phyloP scores from a whole-genome alignment of 2,329 filamentous ascomycete genomes.

The Chaetomium sp. region DNA sequence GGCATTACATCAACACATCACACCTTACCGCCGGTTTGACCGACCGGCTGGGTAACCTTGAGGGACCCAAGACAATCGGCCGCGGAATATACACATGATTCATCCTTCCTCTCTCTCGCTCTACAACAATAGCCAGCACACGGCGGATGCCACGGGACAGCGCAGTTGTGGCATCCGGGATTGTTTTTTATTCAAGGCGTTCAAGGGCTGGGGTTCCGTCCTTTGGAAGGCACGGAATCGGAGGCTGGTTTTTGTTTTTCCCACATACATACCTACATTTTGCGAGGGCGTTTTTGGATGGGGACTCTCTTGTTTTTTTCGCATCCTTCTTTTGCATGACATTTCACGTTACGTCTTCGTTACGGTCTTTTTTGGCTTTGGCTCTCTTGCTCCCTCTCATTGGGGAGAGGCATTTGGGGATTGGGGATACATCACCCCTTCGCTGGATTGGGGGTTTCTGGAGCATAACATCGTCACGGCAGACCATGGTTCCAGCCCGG shows the following conservation, averaged over 20 bases:
- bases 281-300: conserved; percentile 5
- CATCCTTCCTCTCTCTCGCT: background rate
- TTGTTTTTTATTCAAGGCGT: conserved; percentile 9
- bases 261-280: background rate
- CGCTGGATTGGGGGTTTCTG: background rate
- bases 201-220: conserved; percentile 13
- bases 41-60: background rate
- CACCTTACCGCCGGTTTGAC: too few relatives aligned
- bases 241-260: conserved; percentile 7
- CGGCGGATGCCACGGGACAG: conserved; percentile 12
- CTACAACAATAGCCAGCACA: conserved; percentile 1
- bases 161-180: conserved; percentile 4
- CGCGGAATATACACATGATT: background rate
- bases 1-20: background rate
- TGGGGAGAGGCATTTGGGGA: background rate
- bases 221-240: background rate
- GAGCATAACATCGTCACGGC: conserved; percentile 11
- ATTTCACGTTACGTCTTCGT: background rate
- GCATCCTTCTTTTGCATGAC: conserved; percentile 6
- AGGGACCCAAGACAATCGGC: background rate
- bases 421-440: too few relatives aligned
- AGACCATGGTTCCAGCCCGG: conserved; percentile 1
- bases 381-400: background rate
- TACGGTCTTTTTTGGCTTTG: conserved; percentile 15
- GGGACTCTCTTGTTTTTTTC: background rate